phyloP scores from a whole-genome alignment of 345 rosid genomes.

The Gossypium longicalyx region DNA sequence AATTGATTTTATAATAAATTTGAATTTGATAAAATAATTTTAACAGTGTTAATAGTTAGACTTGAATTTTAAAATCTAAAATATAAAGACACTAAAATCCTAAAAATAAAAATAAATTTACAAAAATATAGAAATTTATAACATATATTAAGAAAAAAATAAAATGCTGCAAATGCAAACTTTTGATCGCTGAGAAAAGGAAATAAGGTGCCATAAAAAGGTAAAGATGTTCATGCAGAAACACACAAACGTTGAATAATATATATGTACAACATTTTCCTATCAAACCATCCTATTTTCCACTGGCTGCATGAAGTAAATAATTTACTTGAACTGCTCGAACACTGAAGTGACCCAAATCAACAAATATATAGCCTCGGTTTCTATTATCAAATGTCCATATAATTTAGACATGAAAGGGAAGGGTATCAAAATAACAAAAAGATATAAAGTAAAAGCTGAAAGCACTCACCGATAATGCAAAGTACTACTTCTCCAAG shows the following conservation, averaged over 20 bases:
- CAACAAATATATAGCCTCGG: conserved; percentile 91
- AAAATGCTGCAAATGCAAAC: too few relatives aligned
- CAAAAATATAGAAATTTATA: too few relatives aligned
- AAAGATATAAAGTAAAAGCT: background rate
- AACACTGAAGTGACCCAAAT: conserved; percentile 78
- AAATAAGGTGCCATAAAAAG: too few relatives aligned
- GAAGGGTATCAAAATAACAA: background rate
- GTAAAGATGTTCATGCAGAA: background rate
- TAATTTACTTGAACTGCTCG: conserved; percentile 53
- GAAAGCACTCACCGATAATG: conserved; percentile 45
- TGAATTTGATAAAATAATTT: too few relatives aligned
- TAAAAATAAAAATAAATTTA: too few relatives aligned
- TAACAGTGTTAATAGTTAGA: too few relatives aligned
- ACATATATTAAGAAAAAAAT: too few relatives aligned
- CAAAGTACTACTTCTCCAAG: conserved; percentile 68
- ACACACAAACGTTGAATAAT: background rate
- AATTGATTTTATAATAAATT: too few relatives aligned
- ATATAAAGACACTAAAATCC: too few relatives aligned
- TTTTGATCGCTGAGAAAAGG: too few relatives aligned
- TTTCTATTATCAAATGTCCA: conserved; percentile 26
- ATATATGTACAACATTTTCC: too few relatives aligned
- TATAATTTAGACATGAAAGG: background rate
- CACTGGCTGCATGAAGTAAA: background rate
- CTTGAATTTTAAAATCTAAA: too few relatives aligned
- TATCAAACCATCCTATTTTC: background rate